Evolutionary conservation across 306 rosid species (phyloP).

Genomic region (Vigna unguiculata): DNA sequence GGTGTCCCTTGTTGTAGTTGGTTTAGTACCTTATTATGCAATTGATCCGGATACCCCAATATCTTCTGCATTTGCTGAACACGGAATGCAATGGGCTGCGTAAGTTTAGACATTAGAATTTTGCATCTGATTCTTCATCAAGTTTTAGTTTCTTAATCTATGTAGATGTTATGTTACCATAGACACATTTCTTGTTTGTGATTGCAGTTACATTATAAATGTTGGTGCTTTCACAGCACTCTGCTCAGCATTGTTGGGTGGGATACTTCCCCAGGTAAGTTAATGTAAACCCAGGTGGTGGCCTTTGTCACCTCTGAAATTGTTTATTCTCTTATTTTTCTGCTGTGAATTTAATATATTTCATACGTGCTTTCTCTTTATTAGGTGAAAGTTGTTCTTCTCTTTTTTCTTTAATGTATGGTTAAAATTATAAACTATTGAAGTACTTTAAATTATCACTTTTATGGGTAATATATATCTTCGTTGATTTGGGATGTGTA

Average conservation of each 20-base stretch:
- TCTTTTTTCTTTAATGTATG: not conserved
- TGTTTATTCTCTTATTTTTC: not conserved
- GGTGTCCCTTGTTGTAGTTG: conserved; percentile 85
- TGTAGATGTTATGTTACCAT: conserved; percentile 16
- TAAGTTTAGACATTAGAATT: conserved; percentile 51
- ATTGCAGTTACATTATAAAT: conserved; percentile 77
- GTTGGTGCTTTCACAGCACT: conserved; percentile 89
- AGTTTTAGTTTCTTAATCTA: conserved; percentile 9
- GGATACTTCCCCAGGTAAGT: conserved; percentile 92
- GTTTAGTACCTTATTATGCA: conserved; percentile 87
- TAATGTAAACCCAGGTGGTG: not conserved
- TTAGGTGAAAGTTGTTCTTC: not conserved
- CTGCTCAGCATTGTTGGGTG: conserved; percentile 87
- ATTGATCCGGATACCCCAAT: conserved; percentile 96
- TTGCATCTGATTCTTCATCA: conserved; percentile 25
- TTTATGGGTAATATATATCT: not conserved
- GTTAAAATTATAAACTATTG: conserved; percentile 1
- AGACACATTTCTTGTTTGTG: conserved; percentile 46
- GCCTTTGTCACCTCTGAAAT: conserved; percentile 6
- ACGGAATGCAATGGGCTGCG: conserved; percentile 96
- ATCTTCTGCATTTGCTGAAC: conserved; percentile 79
- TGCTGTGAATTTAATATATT: not conserved
- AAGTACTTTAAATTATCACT: not conserved
- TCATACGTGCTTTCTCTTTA: conserved; percentile 12
- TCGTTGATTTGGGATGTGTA: conserved; percentile 16